A percentile compares a stretch with the other conserved stretches of the same genome.
These are phyloP conservation scores for Aspergillus biplanus DNA, from an alignment of 495 filamentous ascomycete genomes.

Conservation along the genomic window DNA sequence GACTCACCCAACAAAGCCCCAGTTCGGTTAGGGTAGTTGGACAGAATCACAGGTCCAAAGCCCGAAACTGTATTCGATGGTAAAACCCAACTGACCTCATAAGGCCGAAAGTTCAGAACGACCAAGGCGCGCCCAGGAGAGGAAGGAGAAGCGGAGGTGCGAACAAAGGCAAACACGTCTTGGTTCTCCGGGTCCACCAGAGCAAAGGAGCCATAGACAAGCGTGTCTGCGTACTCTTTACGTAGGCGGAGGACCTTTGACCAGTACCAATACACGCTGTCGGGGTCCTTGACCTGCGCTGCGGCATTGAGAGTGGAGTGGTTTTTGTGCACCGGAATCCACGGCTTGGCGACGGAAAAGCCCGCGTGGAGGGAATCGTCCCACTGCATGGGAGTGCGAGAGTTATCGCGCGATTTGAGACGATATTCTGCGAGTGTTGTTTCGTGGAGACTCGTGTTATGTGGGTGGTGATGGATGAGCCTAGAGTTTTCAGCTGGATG, in stretches of 20 bases:
- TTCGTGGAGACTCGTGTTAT: conserved; percentile 1
- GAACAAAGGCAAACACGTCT: conserved; percentile 32
- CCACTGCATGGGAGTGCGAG: conserved; percentile 64
- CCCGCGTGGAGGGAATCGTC: conserved; percentile 49
- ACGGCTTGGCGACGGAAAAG: conserved; percentile 41
- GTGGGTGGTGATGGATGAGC: background rate
- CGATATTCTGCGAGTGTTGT: conserved; percentile 15
- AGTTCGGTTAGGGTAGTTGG: background rate
- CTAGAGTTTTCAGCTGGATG: too few relatives aligned
- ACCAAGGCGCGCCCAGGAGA: conserved; percentile 16
- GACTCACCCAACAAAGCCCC: too few relatives aligned
- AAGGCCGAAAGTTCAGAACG: conserved; percentile 22
- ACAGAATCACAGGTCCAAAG: background rate
- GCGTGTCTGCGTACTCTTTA: conserved; percentile 49
- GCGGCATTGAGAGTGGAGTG: conserved; percentile 48
- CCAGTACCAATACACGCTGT: conserved; percentile 51
- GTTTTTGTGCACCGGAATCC: conserved; percentile 55
- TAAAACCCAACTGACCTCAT: conserved; percentile 1
- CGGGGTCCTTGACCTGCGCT: conserved; percentile 36
- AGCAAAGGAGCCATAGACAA: conserved; percentile 58
- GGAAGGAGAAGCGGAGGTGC: conserved; percentile 5
- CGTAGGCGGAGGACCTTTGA: conserved; percentile 43
- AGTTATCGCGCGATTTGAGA: conserved; percentile 45
- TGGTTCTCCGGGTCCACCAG: conserved; percentile 40
- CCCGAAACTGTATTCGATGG: background rate